A percentile compares a stretch with the other conserved stretches of the same genome.
These are phyloP conservation scores for Phoma herbarum DNA, from an alignment of 2,329 filamentous ascomycete species.

Conservation along the genomic window DNA sequence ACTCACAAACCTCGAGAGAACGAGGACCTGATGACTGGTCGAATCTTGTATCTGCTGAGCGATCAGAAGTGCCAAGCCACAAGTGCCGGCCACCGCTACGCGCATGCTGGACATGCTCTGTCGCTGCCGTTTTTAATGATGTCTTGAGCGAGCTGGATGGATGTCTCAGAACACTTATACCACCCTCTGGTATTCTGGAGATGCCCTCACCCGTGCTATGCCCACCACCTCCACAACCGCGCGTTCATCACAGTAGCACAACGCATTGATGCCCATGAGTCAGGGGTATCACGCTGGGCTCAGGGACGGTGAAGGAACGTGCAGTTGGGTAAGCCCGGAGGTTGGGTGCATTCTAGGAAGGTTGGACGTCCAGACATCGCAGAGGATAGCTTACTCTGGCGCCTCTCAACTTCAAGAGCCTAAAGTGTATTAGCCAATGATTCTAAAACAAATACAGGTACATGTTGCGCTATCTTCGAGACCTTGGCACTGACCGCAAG, in stretches of 20 bases:
- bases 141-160: not conserved
- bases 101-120: conserved; percentile 60
- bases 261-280: conserved; percentile 40
- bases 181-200: not conserved
- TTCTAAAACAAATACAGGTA: conserved; percentile 11
- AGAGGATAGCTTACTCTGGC: conserved; percentile 9
- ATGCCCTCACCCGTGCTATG: not conserved
- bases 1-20: conserved; percentile 72
- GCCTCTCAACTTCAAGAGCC: not conserved
- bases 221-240: not conserved
- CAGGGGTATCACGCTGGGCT: conserved; percentile 31
- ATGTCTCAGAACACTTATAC: not conserved
- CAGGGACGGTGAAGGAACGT: conserved; percentile 36
- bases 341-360: conserved; percentile 13
- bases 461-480: conserved; percentile 19
- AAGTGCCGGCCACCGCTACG: conserved; percentile 69
- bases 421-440: conserved; percentile 31
- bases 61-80: conserved; percentile 66
- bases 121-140: conserved; percentile 1
- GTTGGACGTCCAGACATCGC: not conserved
- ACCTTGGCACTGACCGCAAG: conserved; percentile 9
- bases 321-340: conserved; percentile 24
- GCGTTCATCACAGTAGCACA: conserved; percentile 27
- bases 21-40: conserved; percentile 72
- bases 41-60: conserved; percentile 67